Conservation (phyloP, 257 asterid genomes). For the Penstemon barbatus region DNA sequence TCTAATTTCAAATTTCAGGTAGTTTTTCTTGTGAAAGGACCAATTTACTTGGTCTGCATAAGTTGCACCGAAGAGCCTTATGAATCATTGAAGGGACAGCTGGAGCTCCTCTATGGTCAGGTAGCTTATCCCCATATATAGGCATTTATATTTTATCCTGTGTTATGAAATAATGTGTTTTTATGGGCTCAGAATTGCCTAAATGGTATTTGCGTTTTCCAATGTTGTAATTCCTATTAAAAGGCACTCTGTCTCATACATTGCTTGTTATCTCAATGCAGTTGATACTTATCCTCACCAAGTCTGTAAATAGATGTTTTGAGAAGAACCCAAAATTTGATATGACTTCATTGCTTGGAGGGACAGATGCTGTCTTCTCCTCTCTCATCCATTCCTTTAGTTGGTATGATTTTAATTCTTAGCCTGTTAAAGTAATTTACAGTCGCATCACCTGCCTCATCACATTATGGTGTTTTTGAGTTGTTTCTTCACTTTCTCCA, state of each 20-base stretch:
- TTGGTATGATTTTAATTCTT: conserved; percentile 57
- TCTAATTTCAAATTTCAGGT: conserved; percentile 51
- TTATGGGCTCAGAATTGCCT: conserved; percentile 3
- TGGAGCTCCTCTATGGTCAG: conserved; percentile 91
- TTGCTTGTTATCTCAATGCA: conserved; percentile 44
- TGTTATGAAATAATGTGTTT: conserved; percentile 6
- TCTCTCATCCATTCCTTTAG: conserved; percentile 95
- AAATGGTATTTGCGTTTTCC: neutral
- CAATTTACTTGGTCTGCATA: conserved; percentile 95
- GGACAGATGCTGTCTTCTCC: conserved; percentile 91
- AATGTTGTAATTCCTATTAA: conserved; percentile 7
- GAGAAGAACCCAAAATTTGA: conserved; percentile 97
- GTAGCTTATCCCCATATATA: conserved; percentile 37
- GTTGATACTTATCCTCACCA: conserved; percentile 95
- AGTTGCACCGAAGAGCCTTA: conserved; percentile 96
- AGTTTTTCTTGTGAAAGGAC: conserved; percentile 95
- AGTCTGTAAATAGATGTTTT: conserved; percentile 89
- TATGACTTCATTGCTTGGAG: conserved; percentile 97
- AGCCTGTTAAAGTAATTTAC: conserved; percentile 21
- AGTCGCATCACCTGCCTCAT: conserved; percentile 5
- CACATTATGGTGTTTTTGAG: neutral
- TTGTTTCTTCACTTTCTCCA: neutral
- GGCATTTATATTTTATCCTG: conserved; percentile 14
- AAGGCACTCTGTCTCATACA: conserved; percentile 28
- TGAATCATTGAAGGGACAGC: conserved; percentile 84